phyloP scores from a whole-genome alignment of 331 rosid species.

The Pyracantha coccinea region DNA sequence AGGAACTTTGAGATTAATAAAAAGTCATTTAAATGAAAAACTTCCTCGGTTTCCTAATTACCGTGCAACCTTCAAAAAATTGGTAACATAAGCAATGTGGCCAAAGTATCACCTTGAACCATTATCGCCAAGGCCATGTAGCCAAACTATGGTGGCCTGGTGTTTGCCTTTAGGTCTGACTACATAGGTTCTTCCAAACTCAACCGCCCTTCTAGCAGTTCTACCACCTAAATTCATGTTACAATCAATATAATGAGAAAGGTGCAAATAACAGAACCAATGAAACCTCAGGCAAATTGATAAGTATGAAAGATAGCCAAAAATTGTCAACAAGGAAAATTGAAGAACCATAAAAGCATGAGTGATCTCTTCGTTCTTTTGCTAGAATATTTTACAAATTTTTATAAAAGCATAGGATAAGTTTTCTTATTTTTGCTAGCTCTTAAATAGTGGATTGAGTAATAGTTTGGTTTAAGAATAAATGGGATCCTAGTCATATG shows the following conservation, averaged over 20 bases:
- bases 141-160: slow-evolving; percentile 98
- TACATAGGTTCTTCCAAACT: slow-evolving; percentile 93
- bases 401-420: not conserved
- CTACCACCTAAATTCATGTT: slow-evolving; percentile 37
- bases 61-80: not conserved
- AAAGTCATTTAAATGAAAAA: not conserved
- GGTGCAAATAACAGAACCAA: slow-evolving; percentile 2
- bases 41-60: not conserved
- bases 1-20: not conserved
- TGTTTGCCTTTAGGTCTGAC: slow-evolving; percentile 97
- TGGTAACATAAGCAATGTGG: slow-evolving; percentile 9
- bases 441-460: not conserved
- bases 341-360: not conserved
- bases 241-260: not conserved
- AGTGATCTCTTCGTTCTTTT: not conserved
- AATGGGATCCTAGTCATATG: not conserved
- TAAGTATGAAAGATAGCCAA: not conserved
- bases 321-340: not conserved
- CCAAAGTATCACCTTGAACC: slow-evolving; percentile 74
- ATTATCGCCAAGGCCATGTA: slow-evolving; percentile 97
- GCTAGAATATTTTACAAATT: not conserved
- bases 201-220: slow-evolving; percentile 54
- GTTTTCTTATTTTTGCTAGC: not conserved
- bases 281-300: not conserved
- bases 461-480: not conserved